Evolutionary conservation across 2,329 filamentous ascomycete species (phyloP), one percentile per base, ranked within the genome.

Genomic region (Nectriaceae sp.): DNA sequence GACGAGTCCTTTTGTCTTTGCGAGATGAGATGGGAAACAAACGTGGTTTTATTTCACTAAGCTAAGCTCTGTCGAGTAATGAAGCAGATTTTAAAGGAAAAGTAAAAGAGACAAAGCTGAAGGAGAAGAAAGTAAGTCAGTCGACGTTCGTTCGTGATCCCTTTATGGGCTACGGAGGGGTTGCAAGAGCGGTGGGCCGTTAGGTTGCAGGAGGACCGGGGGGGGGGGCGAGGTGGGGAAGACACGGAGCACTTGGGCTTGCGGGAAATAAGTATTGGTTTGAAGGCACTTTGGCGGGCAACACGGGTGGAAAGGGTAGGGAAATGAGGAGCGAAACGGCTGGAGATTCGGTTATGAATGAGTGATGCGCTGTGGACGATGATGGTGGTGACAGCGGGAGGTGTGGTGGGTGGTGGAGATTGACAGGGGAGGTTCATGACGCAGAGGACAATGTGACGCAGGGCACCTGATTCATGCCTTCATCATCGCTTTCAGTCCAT

Each of bases 171-270:
- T 43, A 46, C 52, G 54, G 57, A 56, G 54, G 59, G 59, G 59
- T 59, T 60, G 50, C 59, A 57, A 57, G 54, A 53, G 60, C 56
- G 57, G 60, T 62, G 60, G 60, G 60, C 47, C 60, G 56, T 63
- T 63, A 58, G 60, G 60, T 63, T 63, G 60, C 60, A 63, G 60
- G 56, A 6, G 13, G 6, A 13, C n/a, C 58, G 55, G 59, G 54
- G 55, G 57, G 47, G 41, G 41, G 29, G 11, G 4, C 20, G 26
- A 33, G 29, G 13, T 21, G 19, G 33, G 26, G 31, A 4, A 35
- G 40, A 33, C 13, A 4, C 11, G 21, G 20, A 18, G n/a, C n/a
- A 39, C 19, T 36, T 10, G 33, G 5, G 37, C 10, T 21, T 39
- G 37, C 37, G 37, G 37, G 37, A 39, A 29, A 6, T 29, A 29